Evolutionary conservation across 2,329 filamentous ascomycete species (phyloP), one percentile per base, ranked within the genome.

Genomic region (Rhynchosporium graminicola): DNA sequence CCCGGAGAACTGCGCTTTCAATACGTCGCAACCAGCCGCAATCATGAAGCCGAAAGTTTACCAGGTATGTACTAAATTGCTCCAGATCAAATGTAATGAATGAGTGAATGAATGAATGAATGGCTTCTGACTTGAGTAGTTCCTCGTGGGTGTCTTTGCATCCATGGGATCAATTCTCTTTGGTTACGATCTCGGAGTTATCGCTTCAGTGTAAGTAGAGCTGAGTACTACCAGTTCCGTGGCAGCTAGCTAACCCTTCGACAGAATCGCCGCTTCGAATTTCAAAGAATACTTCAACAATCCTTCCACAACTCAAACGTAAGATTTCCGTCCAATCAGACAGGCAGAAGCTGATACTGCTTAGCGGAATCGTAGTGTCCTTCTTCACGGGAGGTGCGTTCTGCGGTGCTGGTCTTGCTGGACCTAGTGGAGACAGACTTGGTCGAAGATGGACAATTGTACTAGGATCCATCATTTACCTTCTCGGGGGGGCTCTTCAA

Each of bases 401-500:
- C 47, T 77, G 76, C 46, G 82, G 82, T n/a, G 89, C 89, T 28
- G 91, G 91, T 43, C 56, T 72, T 15, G 71, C 72, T 51, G 72
- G 71, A 20, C 69, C 69, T 61, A 57, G 40, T 42, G 89, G 86
- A 45, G 90, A 90, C 63, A 78, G 73, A 61, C 75, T 91, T 2
- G 90, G 91, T 48, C 83, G 91, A 68, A 85, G 88, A 73, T 78
- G 79, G 74, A 92, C 90, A 2, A 94, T 94, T 68, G 75, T 89
- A 54, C 76, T 89, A 33, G 91, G 90, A n/a, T 83, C 86, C 48
- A 2, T 89, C 3, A 77, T 93, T 63, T 94, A 93, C 76, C 81
- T 85, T 56, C 76, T 94, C 2, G 91, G 91, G 29, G 90, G 90
- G 57, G 81, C 78, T 48, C 78, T 95, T 5, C 91, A 94, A 73